Conservation (phyloP, 768 basidiomycete genomes). For the Macrocybe gigantea region DNA sequence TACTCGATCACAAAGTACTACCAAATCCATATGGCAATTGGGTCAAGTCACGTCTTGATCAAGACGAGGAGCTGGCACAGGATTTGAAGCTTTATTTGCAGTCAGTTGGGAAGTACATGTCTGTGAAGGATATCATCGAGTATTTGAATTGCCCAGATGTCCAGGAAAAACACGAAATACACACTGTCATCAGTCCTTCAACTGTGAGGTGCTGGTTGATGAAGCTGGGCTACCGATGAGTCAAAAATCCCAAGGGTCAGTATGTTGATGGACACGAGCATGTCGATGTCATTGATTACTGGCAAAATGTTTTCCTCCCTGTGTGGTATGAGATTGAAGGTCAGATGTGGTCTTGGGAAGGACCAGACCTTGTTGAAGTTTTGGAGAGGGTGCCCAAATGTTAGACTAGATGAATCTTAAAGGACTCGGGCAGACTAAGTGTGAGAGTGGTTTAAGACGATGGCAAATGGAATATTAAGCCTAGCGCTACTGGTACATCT, state of each 20-base stretch:
- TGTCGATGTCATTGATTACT: constrained; percentile 22
- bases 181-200: constrained; percentile 6
- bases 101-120: constrained; percentile 14
- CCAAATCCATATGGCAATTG: constrained; percentile 14
- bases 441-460: too few relatives aligned
- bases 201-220: constrained; percentile 20
- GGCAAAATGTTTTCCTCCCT: constrained; percentile 16
- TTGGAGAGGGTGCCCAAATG: too few relatives aligned
- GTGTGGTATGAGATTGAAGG: constrained; percentile 7
- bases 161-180: constrained; percentile 4
- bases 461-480: too few relatives aligned
- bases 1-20: constrained; percentile 9
- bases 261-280: constrained; percentile 27
- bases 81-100: constrained; percentile 13
- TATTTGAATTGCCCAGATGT: constrained; percentile 10
- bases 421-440: too few relatives aligned
- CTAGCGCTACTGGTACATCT: too few relatives aligned
- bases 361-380: too few relatives aligned
- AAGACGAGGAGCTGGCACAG: constrained; percentile 13
- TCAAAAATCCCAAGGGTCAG: constrained; percentile 12
- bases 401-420: too few relatives aligned
- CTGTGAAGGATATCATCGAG: constrained; percentile 14
- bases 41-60: too few relatives aligned
- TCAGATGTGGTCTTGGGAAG: constrained; percentile 9
- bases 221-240: constrained; percentile 17